These are phyloP conservation scores for Parmelia sp. DNA, from an alignment of 495 filamentous ascomycete genomes.

Conservation along the genomic window DNA sequence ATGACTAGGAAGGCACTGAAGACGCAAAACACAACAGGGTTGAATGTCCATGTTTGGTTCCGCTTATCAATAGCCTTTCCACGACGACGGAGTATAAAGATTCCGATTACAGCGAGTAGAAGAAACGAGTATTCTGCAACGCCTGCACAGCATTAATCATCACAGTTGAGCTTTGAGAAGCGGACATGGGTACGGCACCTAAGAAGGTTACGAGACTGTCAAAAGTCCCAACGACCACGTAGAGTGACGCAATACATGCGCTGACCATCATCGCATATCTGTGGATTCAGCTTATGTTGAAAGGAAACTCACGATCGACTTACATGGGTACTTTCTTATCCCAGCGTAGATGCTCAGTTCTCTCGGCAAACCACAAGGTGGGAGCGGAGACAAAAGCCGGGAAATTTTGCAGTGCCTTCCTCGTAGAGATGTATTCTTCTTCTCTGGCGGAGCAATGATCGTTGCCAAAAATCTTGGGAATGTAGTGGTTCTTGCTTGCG, in stretches of 20 bases:
- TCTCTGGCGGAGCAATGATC: constrained; percentile 9
- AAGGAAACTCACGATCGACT: neutral
- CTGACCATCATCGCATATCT: constrained; percentile 8
- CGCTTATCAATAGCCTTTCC: neutral
- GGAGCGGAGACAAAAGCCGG: neutral
- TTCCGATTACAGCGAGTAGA: neutral
- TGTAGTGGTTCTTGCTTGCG: constrained; percentile 9
- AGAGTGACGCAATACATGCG: neutral
- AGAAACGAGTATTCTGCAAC: constrained; percentile 11
- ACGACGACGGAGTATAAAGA: constrained; percentile 9
- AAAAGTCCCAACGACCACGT: constrained; percentile 9
- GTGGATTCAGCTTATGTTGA: neutral
- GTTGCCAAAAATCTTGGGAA: constrained; percentile 8
- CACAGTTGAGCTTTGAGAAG: no score
- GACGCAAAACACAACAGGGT: constrained; percentile 1
- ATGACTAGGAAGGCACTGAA: neutral
- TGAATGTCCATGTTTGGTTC: constrained; percentile 4
- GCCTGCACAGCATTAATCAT: neutral
- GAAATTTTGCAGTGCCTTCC: neutral
- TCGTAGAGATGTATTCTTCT: neutral
- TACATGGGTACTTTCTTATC: constrained; percentile 12
- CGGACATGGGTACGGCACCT: neutral
- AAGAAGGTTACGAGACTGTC: constrained; percentile 8
- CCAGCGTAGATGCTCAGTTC: constrained; percentile 7
- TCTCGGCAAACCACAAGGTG: neutral